Percentiles rank a stretch among this genome's conserved stretches.
Conservation (phyloP, 2,329 filamentous ascomycete species). For the Hypoxylon sp. region DNA sequence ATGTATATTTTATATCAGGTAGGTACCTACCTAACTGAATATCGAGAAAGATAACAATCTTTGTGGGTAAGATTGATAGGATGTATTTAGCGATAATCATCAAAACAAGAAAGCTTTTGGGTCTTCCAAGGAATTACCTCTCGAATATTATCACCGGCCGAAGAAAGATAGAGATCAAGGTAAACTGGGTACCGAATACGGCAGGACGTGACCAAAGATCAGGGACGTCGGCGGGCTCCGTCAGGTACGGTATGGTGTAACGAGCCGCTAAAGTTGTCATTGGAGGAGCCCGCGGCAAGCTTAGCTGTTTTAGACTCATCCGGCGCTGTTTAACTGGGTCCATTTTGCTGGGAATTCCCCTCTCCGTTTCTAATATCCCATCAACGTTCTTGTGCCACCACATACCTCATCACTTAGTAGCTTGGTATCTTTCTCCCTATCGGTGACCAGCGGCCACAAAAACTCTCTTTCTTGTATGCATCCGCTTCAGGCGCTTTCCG, state of each 20-base stretch:
- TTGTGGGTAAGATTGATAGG: constrained; percentile 8
- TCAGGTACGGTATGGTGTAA: constrained; percentile 35
- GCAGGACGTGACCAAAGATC: constrained; percentile 26
- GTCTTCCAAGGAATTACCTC: constrained; percentile 8
- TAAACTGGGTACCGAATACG: constrained; percentile 35
- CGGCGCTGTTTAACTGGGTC: constrained; percentile 34
- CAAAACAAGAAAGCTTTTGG: constrained; percentile 10
- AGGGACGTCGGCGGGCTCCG: constrained; percentile 46
- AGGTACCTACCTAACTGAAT: not conserved
- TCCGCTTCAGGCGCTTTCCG: constrained; percentile 47
- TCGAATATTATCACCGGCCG: constrained; percentile 11
- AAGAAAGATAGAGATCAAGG: constrained; percentile 1
- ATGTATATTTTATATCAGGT: constrained; percentile 3
- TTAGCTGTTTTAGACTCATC: constrained; percentile 34
- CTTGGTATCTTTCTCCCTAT: constrained; percentile 20
- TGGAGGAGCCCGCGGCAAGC: constrained; percentile 32
- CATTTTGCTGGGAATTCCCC: constrained; percentile 41
- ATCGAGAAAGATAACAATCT: constrained; percentile 6
- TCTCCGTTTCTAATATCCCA: constrained; percentile 20
- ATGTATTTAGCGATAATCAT: not conserved
- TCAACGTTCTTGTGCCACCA: constrained; percentile 34
- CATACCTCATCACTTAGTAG: constrained; percentile 27
- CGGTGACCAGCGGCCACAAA: constrained; percentile 43
- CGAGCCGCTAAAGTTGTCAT: constrained; percentile 36
- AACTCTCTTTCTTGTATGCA: constrained; percentile 16